Evolutionary conservation across 805 yeast genomes (phyloP), one percentile per base, ranked within the genome.

Genomic region (Hanseniaspora thailandica): DNA sequence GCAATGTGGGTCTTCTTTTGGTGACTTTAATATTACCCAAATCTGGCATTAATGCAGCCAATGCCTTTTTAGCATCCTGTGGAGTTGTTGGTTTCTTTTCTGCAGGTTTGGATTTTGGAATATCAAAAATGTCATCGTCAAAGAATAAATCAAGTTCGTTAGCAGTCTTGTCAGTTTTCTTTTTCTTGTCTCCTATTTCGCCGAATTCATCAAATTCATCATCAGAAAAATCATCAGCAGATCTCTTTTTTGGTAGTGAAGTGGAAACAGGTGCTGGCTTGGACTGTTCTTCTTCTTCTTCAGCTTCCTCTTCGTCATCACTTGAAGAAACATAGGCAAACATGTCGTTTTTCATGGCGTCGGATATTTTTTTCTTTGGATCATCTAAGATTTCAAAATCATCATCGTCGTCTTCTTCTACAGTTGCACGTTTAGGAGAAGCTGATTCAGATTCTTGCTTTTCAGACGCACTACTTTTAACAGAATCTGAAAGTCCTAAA

Each of bases 341-440:
- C 36, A 52, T 23, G 28, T 52, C 55, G 25, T 45, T 43, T 45
- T 52, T 31, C 30, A 45, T 39, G 9, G 9, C 49, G 15, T 28
- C 26, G 20, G 38, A 26, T 6, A 44, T 10, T 17, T 34, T 43
- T 13, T 35, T n/a, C 15, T 43, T 25, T 19, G 41, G 25, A 22
- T 43, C n/a, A 8, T 26, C 46, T 12, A 28, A 25, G 1, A 43
- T 28, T n/a, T 30, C 36, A 13, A 30, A 35, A 3, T 43, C 25
- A 22, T 6, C 41, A 5, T n/a, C 15, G 20, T 10, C 15, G 2
- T 31, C 15, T 6, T 30, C 33, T 3, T 3, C 12, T 30, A 30
- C 12, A 30, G 33, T 10, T 6, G 12, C 33, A 6, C 15, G 2
- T 13, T 31, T 31, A 5, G n/a, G 15, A 12, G 8, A 26, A n/a